phyloP scores from a whole-genome alignment of 306 rosid genomes.

The Delonix regia region DNA sequence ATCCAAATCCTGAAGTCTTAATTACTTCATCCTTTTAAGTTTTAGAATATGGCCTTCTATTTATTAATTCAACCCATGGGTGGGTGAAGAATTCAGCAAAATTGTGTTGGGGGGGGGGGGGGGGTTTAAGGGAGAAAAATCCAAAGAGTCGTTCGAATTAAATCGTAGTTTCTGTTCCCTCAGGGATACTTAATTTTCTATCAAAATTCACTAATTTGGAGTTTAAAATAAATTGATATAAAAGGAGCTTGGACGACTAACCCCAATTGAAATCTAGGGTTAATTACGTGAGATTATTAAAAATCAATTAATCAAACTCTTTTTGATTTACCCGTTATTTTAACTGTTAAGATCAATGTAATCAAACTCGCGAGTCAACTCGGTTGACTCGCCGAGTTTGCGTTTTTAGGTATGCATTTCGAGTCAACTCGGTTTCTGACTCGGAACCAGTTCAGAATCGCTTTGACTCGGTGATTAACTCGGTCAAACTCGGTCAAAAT shows the following conservation, averaged over 20 bases:
- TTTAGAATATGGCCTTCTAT: conserved; percentile 33
- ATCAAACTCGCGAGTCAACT: no score
- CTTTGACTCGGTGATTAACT: no score
- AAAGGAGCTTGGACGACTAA: conserved; percentile 18
- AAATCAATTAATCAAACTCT: conserved; percentile 11
- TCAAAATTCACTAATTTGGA: neutral
- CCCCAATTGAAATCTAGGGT: conserved; percentile 30
- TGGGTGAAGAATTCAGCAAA: conserved; percentile 26
- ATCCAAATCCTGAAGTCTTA: neutral
- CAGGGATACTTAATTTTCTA: neutral
- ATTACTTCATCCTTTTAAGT: conserved; percentile 10
- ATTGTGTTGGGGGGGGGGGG: no score
- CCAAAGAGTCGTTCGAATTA: neutral
- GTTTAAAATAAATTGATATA: neutral
- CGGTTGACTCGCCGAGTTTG: no score
- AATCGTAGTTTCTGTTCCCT: neutral
- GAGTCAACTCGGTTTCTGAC: no score
- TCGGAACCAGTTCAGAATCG: no score
- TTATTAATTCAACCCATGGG: conserved; percentile 11
- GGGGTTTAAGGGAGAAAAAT: no score
- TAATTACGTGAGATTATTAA: neutral
- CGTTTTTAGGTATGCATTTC: no score
- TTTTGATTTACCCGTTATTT: conserved; percentile 4
- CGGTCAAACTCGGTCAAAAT: no score
- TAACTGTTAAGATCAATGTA: no score